Evolutionary conservation across 2,329 filamentous ascomycete species (phyloP).

Genomic region (Fusarium sp.): DNA sequence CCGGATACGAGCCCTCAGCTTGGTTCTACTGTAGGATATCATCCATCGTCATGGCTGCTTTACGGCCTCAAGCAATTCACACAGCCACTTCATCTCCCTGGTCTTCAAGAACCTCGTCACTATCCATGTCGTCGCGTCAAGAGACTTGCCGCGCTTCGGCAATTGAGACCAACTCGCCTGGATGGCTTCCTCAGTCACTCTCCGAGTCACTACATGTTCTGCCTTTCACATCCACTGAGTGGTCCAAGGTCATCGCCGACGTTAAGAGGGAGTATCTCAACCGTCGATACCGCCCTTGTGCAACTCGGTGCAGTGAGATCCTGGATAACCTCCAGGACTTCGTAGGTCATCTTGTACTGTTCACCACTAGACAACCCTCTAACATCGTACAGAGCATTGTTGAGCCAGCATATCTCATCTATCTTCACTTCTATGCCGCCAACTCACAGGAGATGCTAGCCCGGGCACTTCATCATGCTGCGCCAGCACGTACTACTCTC

Average conservation of each 20-base stretch:
- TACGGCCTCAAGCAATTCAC: constrained; percentile 31
- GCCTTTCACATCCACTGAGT: constrained; percentile 60
- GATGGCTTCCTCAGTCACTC: constrained; percentile 28
- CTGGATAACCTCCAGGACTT: constrained; percentile 59
- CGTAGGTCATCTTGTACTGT: constrained; percentile 48
- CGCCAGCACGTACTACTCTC: constrained; percentile 59
- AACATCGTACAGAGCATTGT: constrained; percentile 50
- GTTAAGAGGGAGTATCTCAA: constrained; percentile 65
- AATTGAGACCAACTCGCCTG: constrained; percentile 10
- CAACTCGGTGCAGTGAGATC: constrained; percentile 63
- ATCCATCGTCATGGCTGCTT: constrained; percentile 33
- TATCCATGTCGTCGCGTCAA: constrained; percentile 31
- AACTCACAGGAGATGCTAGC: constrained; percentile 68
- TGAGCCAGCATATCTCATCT: constrained; percentile 67
- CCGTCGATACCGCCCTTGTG: constrained; percentile 64
- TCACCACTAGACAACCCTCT: constrained; percentile 11
- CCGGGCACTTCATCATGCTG: constrained; percentile 58
- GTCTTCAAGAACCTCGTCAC: constrained; percentile 22
- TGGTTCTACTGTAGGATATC: constrained; percentile 6
- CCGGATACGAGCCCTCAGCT: constrained; percentile 11
- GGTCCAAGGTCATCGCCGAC: constrained; percentile 62
- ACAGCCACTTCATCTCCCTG: constrained; percentile 28
- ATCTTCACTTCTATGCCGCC: constrained; percentile 71
- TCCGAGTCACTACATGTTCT: constrained; percentile 47
- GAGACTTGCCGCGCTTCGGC: constrained; percentile 22